A percentile compares a stretch with the other conserved stretches of the same genome.
Evolutionary conservation across 148 eudicot species (phyloP).

Genomic region (Simmondsia chinensis): DNA sequence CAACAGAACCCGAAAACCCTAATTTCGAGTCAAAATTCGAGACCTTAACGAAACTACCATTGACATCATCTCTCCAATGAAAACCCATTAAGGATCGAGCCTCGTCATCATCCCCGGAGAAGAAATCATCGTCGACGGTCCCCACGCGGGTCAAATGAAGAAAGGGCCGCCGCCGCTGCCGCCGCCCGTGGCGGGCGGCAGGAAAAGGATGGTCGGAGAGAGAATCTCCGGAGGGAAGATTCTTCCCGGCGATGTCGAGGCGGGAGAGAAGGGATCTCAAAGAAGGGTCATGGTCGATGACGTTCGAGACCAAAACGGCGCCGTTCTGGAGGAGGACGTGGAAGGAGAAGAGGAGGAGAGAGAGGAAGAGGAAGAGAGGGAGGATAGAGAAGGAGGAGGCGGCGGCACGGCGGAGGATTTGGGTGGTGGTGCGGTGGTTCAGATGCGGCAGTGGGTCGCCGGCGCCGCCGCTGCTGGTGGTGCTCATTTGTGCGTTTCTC

Average conservation of each 20-base stretch:
- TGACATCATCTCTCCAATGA: conserved; percentile 10
- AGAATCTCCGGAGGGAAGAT: conserved; percentile 2
- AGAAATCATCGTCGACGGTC: conserved; percentile 76
- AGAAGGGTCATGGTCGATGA: conserved; percentile 61
- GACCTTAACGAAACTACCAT: conserved; percentile 24
- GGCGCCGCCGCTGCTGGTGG: conserved; percentile 13
- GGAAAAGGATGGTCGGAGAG: conserved; percentile 6
- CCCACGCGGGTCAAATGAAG: conserved; percentile 85
- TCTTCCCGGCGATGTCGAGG: conserved; percentile 30
- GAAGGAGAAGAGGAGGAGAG: conserved; percentile 65
- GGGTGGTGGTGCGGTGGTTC: conserved; percentile 27
- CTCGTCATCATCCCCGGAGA: conserved; percentile 56
- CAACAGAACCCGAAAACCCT: conserved; percentile 29
- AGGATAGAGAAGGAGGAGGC: conserved; percentile 31
- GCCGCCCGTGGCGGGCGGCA: conserved; percentile 24
- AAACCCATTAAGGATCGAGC: conserved; percentile 30
- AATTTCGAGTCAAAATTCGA: conserved; percentile 15
- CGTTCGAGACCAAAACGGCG: conserved; percentile 43
- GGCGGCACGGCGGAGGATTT: conserved; percentile 33
- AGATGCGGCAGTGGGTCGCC: conserved; percentile 12
- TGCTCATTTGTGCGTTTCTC: background rate
- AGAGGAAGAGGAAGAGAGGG: conserved; percentile 43
- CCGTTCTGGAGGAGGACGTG: conserved; percentile 61
- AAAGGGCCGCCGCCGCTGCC: conserved; percentile 55
- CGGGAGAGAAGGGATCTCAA: conserved; percentile 56